phyloP scores from a whole-genome alignment of 2,329 filamentous ascomycete species.

The Chaetoscypha palmicola region DNA sequence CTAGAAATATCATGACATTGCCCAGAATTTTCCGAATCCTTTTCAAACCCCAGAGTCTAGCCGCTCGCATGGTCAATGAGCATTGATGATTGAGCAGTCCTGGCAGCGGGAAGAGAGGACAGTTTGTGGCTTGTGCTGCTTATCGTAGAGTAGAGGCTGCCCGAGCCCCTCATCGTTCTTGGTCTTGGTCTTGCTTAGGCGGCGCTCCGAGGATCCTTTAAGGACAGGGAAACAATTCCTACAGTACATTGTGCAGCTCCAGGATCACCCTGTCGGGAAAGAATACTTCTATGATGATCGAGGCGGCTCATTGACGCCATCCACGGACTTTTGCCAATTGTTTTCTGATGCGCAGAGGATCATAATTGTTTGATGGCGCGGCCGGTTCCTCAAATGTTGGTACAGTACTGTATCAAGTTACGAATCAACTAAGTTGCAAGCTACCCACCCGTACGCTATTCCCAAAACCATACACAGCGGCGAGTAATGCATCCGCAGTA shows the following conservation, averaged over 20 bases:
- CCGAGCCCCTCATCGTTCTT: constrained; percentile 9
- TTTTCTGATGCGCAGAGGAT: too few species aligned
- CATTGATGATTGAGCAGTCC: too few species aligned
- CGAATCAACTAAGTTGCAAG: neutral
- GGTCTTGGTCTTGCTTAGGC: neutral
- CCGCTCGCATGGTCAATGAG: neutral
- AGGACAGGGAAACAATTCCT: too few species aligned
- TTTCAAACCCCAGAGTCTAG: neutral
- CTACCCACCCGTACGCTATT: neutral
- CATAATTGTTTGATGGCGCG: too few species aligned
- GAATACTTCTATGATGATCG: too few species aligned
- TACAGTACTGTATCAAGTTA: too few species aligned
- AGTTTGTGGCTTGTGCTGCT: constrained; percentile 23
- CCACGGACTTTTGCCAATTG: too few species aligned
- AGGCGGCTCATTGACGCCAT: too few species aligned
- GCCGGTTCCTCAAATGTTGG: too few species aligned
- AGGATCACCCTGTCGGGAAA: too few species aligned
- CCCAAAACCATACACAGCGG: neutral
- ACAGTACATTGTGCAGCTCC: too few species aligned
- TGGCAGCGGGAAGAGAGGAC: constrained; percentile 15
- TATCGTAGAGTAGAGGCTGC: neutral
- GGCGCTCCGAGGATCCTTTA: too few species aligned
- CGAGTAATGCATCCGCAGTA: constrained; percentile 9
- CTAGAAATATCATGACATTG: neutral
- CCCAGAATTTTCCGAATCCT: neutral